These are phyloP conservation scores for Elaphomyces granulatus DNA, from an alignment of 495 filamentous ascomycete species.

Conservation along the genomic window DNA sequence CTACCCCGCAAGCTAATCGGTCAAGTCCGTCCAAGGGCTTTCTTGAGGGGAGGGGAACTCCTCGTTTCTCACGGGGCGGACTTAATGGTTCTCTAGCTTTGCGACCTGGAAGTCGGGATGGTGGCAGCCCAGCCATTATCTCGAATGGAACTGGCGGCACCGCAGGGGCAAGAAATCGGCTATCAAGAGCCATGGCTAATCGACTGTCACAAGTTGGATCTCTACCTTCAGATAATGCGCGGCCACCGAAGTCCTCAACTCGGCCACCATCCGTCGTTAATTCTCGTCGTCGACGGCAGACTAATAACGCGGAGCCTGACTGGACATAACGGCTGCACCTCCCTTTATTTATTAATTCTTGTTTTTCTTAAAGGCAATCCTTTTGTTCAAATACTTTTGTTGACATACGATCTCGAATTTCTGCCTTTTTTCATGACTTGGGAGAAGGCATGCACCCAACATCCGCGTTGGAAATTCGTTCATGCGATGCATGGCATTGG, in stretches of 20 bases:
- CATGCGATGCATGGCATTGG: conserved; percentile 13
- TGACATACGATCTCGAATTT: neutral
- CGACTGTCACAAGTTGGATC: conserved; percentile 28
- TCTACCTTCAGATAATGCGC: conserved; percentile 23
- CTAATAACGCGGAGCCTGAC: conserved; percentile 22
- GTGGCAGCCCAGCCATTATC: conserved; percentile 19
- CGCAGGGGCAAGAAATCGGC: conserved; percentile 26
- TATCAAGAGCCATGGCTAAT: conserved; percentile 31
- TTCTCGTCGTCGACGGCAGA: conserved; percentile 27
- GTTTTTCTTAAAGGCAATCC: neutral
- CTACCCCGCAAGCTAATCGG: conserved; percentile 32
- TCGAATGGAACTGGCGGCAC: conserved; percentile 23
- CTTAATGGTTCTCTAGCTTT: conserved; percentile 27
- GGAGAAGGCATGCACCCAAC: neutral
- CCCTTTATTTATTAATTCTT: conserved; percentile 8
- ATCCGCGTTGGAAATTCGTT: neutral
- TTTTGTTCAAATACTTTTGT: conserved; percentile 2
- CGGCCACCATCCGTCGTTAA: conserved; percentile 22
- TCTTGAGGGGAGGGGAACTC: conserved; percentile 30
- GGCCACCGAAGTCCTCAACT: conserved; percentile 22
- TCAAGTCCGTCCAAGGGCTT: conserved; percentile 28
- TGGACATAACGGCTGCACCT: conserved; percentile 13
- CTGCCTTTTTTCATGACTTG: neutral
- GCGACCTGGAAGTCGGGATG: conserved; percentile 36
- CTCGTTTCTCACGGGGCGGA: conserved; percentile 28